These are phyloP conservation scores for Euphorbia celastroides DNA, from an alignment of 441 rosid species.

Conservation along the genomic window DNA sequence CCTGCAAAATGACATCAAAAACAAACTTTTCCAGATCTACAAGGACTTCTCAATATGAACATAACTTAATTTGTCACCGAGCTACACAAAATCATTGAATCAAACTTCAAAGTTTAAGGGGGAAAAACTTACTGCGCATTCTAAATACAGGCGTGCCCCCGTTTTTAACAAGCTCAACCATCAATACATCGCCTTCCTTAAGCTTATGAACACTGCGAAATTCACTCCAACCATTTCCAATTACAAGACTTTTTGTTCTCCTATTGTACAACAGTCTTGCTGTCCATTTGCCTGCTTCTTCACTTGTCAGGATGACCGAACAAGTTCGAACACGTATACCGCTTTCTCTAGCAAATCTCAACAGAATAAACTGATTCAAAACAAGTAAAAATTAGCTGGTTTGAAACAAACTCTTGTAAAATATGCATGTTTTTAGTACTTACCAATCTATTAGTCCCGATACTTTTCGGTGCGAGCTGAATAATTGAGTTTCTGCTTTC, in stretches of 20 bases:
- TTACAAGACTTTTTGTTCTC: background rate
- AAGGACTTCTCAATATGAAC: no score
- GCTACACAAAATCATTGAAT: no score
- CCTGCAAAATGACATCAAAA: no score
- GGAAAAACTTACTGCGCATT: no score
- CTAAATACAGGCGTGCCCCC: background rate
- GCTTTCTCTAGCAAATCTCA: background rate
- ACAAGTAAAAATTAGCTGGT: background rate
- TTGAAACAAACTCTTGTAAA: no score
- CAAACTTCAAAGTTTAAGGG: no score
- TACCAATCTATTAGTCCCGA: no score
- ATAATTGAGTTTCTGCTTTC: background rate
- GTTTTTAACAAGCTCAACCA: constrained; percentile 5
- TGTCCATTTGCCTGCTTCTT: constrained; percentile 13
- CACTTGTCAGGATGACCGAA: constrained; percentile 5
- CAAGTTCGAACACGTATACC: background rate
- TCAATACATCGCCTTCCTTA: constrained; percentile 4
- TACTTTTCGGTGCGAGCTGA: no score
- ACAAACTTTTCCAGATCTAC: no score
- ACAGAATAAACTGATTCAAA: constrained; percentile 10
- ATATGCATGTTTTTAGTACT: no score
- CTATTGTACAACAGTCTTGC: background rate
- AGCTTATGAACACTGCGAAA: constrained; percentile 3
- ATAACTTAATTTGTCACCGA: no score
- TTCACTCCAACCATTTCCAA: constrained; percentile 8